Percentiles rank a stretch among this genome's conserved stretches.
Conservation (phyloP, 345 rosid species). For the Euphorbia lathyris region DNA sequence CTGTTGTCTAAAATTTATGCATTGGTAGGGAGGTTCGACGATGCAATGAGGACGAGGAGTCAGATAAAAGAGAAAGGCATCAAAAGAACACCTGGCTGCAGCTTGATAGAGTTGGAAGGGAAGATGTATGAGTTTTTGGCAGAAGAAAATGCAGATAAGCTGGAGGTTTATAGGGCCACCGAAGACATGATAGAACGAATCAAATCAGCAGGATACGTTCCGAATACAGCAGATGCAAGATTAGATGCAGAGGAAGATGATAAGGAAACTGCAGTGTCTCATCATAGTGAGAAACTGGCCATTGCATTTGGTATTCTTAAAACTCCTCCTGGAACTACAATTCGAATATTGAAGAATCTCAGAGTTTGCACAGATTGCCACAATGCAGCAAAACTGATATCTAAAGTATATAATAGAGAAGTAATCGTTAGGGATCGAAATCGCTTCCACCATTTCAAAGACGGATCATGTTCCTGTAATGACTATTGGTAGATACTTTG, state of each 20-base stretch:
- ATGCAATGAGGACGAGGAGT: conserved; percentile 35
- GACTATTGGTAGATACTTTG: conserved; percentile 33
- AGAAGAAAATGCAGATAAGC: conserved; percentile 1
- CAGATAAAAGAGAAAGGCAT: conserved; percentile 35
- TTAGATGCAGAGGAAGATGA: conserved; percentile 40
- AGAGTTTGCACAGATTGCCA: conserved; percentile 43
- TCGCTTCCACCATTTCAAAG: conserved; percentile 43
- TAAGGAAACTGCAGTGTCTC: conserved; percentile 40
- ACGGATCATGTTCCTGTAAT: conserved; percentile 41
- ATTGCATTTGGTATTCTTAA: conserved; percentile 39
- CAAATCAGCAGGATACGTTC: conserved; percentile 35
- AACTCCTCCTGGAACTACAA: conserved; percentile 37
- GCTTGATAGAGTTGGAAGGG: conserved; percentile 14
- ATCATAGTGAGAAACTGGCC: conserved; percentile 46
- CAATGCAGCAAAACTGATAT: conserved; percentile 36
- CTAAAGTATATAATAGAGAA: conserved; percentile 32
- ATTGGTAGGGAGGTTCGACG: conserved; percentile 33
- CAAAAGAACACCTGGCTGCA: conserved; percentile 37
- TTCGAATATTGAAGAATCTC: conserved; percentile 38
- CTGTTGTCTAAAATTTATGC: conserved; percentile 39
- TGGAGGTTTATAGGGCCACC: conserved; percentile 22
- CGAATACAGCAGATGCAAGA: conserved; percentile 29
- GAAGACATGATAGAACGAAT: conserved; percentile 29
- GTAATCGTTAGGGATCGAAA: conserved; percentile 35
- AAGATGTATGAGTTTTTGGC: conserved; percentile 13